Evolutionary conservation across 2,329 filamentous ascomycete genomes (phyloP), one percentile per base, ranked within the genome.

Genomic region (Botryotinia calthae): DNA sequence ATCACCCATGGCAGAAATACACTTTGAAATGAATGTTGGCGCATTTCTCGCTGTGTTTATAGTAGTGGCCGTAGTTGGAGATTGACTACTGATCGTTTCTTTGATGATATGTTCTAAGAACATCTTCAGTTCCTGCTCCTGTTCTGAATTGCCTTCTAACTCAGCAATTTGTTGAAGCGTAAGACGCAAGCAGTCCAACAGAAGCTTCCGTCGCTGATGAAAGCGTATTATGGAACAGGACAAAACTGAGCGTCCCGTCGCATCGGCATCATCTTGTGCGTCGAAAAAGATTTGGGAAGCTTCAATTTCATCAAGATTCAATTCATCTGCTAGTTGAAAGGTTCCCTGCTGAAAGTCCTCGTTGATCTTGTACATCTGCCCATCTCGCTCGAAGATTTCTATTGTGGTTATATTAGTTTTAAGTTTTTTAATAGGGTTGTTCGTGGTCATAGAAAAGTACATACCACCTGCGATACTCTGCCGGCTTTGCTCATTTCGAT

Each of bases 301-400:
- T 78, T 96, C 89, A 73, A 97, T 81, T 82, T 99, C 97, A 82
- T 99, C 95, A 70, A 99, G 86, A 79, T 97, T 91, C 75, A 98
- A 86, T 77, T 94, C 93, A 82, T 98, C 95, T 72, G 95, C 93
- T 54, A 99, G 86, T 78, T 93, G 89, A 46, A 97, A 86, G 37
- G 90, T 89, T 77, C 91, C 90, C 82, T 97, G 91, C 80, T 95
- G 90, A 82, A 99, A 98, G 75, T 94, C 90, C 72, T 93, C 88
- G 82, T 97, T 98, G 84, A 99, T 85, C 34, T 87, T 85, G 82
- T 94, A 98, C 79, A 95, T 89, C 48, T 89, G 87, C 75, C 90
- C 91, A 77, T 88, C 88, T 73, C 97, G 83, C 48, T 85, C 89
- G 77, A 98, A 86, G 81, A 93, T 95, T 73, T 93, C 94, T 96